Percentiles rank a stretch among this genome's conserved stretches.
These are phyloP conservation scores for Phytophthora cajani DNA, from an alignment of 352 stramenopile species.

Conservation along the genomic window DNA sequence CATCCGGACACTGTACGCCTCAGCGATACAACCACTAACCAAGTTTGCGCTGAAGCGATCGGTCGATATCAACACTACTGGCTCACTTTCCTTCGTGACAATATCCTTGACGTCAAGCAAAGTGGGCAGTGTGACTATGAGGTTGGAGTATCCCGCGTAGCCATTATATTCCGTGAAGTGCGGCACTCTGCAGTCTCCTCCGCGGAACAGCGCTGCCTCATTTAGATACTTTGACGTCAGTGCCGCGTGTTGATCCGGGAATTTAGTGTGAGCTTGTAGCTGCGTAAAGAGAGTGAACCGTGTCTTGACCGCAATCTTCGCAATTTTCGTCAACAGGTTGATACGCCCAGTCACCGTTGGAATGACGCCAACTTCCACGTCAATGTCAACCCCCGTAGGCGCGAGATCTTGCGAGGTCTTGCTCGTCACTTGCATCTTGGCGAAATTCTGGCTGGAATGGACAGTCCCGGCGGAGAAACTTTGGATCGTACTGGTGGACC, in stretches of 20 bases:
- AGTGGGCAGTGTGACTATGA: background rate
- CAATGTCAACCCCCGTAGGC: background rate
- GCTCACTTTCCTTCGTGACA: background rate
- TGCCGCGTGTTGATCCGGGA: background rate
- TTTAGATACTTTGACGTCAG: background rate
- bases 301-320: background rate
- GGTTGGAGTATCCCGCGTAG: background rate
- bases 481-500: background rate
- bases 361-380: background rate
- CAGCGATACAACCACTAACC: slow-evolving; percentile 11
- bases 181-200: slow-evolving; percentile 2
- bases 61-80: background rate
- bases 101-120: background rate
- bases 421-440: background rate
- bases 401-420: slow-evolving; percentile 1
- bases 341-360: background rate
- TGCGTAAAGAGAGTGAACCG: background rate
- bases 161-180: slow-evolving; percentile 13
- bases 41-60: background rate
- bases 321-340: background rate
- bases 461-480: background rate
- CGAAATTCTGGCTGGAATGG: background rate
- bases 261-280: background rate
- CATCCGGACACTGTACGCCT: slow-evolving; percentile 1
- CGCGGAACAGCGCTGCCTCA: background rate